Evolutionary conservation across 2,329 filamentous ascomycete species (phyloP), one percentile per base, ranked within the genome.

Genomic region (Scedosporium minutisporum): DNA sequence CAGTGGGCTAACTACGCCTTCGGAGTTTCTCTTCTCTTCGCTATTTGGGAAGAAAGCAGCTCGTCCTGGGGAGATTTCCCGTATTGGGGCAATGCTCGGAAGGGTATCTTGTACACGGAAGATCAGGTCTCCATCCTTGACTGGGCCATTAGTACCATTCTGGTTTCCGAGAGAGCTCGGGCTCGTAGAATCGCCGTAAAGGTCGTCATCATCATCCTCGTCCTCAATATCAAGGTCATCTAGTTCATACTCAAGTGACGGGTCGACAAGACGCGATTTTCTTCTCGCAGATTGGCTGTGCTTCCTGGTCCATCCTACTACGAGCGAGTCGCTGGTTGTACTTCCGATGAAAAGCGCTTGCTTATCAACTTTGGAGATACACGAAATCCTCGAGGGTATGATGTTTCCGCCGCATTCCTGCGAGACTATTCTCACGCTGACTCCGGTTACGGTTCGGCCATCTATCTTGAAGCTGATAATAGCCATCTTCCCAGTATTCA

Each of bases 381-480:
- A 92, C 1, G 91, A 88, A 27, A 87, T 83, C 23, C 82, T 77
- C 51, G 82, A 81, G 58, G 82, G 81, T 63, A 96, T 71, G 9
- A 90, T 65, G 33, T 75, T 72, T 6, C 88, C 88, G 9, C 89
- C 88, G 25, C 82, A 79, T 62, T 90, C 85, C 46, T 76, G 69
- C 4, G 83, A 71, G 4, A 97, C 78, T 46, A 84, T 75, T 65
- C 84, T 86, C 61, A 99, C 76, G n/a, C 82, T 85, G 65, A 99
- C 80, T 1, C 91, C 92, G 27, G 93, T 96, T 1, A 99, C 91
- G 2, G 90, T 96, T 62, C 95, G 85, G 16, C 96, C 95, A 71
- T 97, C 93, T 65, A 97, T 84, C 62, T 86, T 87, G 76, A 99
- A 97, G 16, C 84, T 87, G 12, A 97, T 75, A 23, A 95, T 82